Evolutionary conservation across 306 rosid genomes (phyloP), one percentile per base, ranked within the genome.

Genomic region (Pyrus pyrifolia): DNA sequence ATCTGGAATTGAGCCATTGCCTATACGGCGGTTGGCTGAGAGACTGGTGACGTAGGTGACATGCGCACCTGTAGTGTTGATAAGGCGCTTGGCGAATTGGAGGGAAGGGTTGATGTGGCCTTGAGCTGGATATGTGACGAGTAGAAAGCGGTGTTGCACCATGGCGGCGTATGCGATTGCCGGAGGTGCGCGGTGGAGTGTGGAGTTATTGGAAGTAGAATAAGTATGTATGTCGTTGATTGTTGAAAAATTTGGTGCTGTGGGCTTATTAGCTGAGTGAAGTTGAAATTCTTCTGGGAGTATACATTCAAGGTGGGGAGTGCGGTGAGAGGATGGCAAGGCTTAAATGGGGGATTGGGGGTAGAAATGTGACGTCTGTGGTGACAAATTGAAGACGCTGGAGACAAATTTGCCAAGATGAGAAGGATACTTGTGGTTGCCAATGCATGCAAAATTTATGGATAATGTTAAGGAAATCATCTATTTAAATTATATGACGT

Each of bases 91-190:
- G 68, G 85, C 83, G 10, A 86, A 79, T 30, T 81, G 83, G 8
- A 86, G 80, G 45, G 74, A 27, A 0, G 87, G 89, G 73, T 83
- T 83, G 59, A 81, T 77, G 74, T 86, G 89, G 38, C 89, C 87
- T n/a, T 81, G 87, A 1, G 76, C 85, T 0, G 83, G 79, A 35
- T 11, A 75, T 11, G 79, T 49, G 0, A 78, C 67, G 15, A 86
- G 42, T 1, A 83, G 72, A 63, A 83, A 31, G 29, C 64, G 83
- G 31, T 42, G 78, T 9, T 65, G 40, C 23, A 14, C 70, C 84
- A 84, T 81, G 71, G 55, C 18, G 58, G 64, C 2, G 42, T 22
- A 18, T n/a, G 68, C 18, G 21, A 15, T 2, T 35, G 66, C 9
- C 8, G 49, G 63, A 10, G 30, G 46, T 30, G 31, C 29, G 66